Evolutionary conservation across 2,329 filamentous ascomycete species (phyloP).

Genomic region (Akanthomyces muscarius): DNA sequence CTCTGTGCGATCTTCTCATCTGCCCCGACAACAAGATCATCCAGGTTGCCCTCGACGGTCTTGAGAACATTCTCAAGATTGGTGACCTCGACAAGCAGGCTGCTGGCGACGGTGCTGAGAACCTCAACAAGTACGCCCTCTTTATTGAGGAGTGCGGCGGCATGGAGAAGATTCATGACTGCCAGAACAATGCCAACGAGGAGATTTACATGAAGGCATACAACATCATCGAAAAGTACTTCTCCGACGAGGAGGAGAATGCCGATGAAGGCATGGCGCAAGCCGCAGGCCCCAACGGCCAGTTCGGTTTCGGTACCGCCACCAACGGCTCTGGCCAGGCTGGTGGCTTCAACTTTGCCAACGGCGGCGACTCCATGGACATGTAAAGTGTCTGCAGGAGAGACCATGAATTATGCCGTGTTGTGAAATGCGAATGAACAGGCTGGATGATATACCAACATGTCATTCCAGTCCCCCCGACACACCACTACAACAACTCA

Average conservation of each 20-base stretch:
- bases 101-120: constrained; percentile 66
- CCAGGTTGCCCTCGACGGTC: constrained; percentile 91
- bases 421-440: constrained; percentile 7
- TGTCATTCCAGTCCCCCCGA: neutral
- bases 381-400: constrained; percentile 45
- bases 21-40: constrained; percentile 99
- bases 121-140: constrained; percentile 93
- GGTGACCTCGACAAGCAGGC: constrained; percentile 97
- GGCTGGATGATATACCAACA: constrained; percentile 10
- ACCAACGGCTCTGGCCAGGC: constrained; percentile 58
- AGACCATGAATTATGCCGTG: constrained; percentile 6
- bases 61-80: constrained; percentile 99
- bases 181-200: constrained; percentile 99
- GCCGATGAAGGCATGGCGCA: constrained; percentile 77
- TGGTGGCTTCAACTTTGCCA: constrained; percentile 92
- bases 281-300: constrained; percentile 62
- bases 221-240: constrained; percentile 99
- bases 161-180: constrained; percentile 99
- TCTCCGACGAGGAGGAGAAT: constrained; percentile 96
- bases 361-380: constrained; percentile 61
- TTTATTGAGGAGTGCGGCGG: constrained; percentile 98
- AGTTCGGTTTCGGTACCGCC: constrained; percentile 68
- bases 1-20: constrained; percentile 86
- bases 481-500: constrained; percentile 9
- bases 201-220: constrained; percentile 99